A percentile compares a stretch with the other conserved stretches of the same genome.
Conservation (phyloP, 805 yeast genomes). For the Candida sphagnicola region DNA sequence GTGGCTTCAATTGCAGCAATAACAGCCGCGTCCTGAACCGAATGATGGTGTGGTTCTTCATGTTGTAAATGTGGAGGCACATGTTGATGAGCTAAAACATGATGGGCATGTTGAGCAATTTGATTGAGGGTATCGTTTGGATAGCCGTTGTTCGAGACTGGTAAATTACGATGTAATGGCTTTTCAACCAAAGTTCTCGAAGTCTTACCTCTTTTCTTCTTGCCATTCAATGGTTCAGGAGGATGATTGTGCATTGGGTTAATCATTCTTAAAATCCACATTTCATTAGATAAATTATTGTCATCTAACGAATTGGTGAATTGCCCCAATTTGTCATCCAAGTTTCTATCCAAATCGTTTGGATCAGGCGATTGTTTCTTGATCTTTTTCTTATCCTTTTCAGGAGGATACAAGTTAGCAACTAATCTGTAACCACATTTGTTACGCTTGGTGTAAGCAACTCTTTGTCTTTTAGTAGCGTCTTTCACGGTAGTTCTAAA, state of each 20-base stretch:
- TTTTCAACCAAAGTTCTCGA: slow-evolving; percentile 42
- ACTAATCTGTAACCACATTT: slow-evolving; percentile 45
- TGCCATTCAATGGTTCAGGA: slow-evolving; percentile 34
- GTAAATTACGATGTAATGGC: slow-evolving; percentile 22
- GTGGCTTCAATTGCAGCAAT: slow-evolving; percentile 40
- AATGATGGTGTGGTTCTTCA: slow-evolving; percentile 5
- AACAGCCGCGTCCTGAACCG: slow-evolving; percentile 36
- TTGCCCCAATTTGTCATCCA: slow-evolving; percentile 24
- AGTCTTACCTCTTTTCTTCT: slow-evolving; percentile 35
- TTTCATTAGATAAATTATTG: slow-evolving; percentile 25
- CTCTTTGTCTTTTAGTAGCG: slow-evolving; percentile 41
- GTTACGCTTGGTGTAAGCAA: slow-evolving; percentile 44
- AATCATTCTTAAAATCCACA: slow-evolving; percentile 47
- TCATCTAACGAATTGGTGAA: slow-evolving; percentile 7
- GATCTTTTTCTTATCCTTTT: slow-evolving; percentile 36
- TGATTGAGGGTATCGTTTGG: slow-evolving; percentile 7
- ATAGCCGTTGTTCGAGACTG: neutral
- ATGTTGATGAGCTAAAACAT: slow-evolving; percentile 11
- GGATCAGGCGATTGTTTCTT: slow-evolving; percentile 16
- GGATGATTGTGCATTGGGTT: slow-evolving; percentile 44
- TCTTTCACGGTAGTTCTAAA: slow-evolving; percentile 46
- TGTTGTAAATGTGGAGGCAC: slow-evolving; percentile 4
- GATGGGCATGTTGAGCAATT: slow-evolving; percentile 12
- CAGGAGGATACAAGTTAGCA: slow-evolving; percentile 42
- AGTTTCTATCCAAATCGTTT: slow-evolving; percentile 18